Evolutionary conservation across 1,139 yeast genomes (phyloP).

Genomic region (Candida sp.): DNA sequence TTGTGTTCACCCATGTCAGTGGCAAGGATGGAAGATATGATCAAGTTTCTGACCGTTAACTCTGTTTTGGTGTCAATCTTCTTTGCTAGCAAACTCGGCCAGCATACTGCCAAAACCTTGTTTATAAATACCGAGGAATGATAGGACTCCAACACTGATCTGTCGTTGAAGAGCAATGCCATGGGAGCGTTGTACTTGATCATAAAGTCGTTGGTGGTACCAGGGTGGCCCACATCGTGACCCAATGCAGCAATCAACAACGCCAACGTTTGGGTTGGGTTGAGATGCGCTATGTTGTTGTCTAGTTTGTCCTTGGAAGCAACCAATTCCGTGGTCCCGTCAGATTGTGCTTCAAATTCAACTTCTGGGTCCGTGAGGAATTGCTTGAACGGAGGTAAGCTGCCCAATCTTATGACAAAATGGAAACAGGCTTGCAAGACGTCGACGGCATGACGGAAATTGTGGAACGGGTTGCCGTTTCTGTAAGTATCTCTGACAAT

Average conservation of each 20-base stretch:
- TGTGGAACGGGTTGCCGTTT: slow-evolving; percentile 89
- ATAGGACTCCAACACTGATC: slow-evolving; percentile 81
- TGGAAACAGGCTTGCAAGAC: slow-evolving; percentile 90
- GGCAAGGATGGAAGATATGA: slow-evolving; percentile 64
- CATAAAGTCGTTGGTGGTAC: slow-evolving; percentile 82
- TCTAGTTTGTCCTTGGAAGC: background rate
- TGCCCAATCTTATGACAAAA: slow-evolving; percentile 54
- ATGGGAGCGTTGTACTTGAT: slow-evolving; percentile 67
- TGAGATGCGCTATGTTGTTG: slow-evolving; percentile 24
- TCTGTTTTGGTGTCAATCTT: slow-evolving; percentile 22
- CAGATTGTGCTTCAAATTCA: background rate
- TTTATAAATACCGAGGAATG: slow-evolving; percentile 74
- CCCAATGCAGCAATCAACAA: slow-evolving; percentile 86
- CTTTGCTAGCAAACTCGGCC: slow-evolving; percentile 57
- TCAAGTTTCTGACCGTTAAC: slow-evolving; percentile 32
- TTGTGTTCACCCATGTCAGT: slow-evolving; percentile 96
- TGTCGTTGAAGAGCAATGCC: slow-evolving; percentile 61
- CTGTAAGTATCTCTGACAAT: slow-evolving; percentile 78
- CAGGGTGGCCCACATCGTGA: slow-evolving; percentile 98
- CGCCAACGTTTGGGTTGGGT: slow-evolving; percentile 56
- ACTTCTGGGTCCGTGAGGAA: slow-evolving; percentile 32
- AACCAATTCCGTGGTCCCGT: slow-evolving; percentile 6
- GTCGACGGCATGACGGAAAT: slow-evolving; percentile 95
- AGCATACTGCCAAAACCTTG: slow-evolving; percentile 58
- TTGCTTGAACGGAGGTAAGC: slow-evolving; percentile 47